Conservation (phyloP, 116 monocot species). For the Dioscorea cayenensis region DNA sequence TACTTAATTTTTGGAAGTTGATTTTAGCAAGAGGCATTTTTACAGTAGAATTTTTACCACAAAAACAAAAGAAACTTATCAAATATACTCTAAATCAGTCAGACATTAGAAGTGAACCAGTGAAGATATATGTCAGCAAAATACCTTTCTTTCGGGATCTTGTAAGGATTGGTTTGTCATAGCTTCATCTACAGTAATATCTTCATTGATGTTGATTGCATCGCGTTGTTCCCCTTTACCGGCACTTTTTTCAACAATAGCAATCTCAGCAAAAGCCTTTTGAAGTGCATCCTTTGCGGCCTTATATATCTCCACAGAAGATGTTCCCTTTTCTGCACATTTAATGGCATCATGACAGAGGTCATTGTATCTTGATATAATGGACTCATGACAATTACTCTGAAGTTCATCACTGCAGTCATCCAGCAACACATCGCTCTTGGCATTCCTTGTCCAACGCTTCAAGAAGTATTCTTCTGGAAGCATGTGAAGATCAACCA, state of each 20-base stretch:
- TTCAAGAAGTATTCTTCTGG: slow-evolving; percentile 72
- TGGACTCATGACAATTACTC: slow-evolving; percentile 29
- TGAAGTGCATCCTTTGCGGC: slow-evolving; percentile 67
- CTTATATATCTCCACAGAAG: slow-evolving; percentile 61
- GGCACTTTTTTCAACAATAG: slow-evolving; percentile 49
- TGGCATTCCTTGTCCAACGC: slow-evolving; percentile 89
- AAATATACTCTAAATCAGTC: no score
- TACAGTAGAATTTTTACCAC: no score
- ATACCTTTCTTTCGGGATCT: slow-evolving; percentile 46
- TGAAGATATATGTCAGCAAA: not conserved
- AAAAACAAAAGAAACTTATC: no score
- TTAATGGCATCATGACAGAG: slow-evolving; percentile 78
- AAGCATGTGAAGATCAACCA: slow-evolving; percentile 67
- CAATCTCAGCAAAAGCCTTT: slow-evolving; percentile 67
- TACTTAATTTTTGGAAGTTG: no score
- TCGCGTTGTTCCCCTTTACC: slow-evolving; percentile 51
- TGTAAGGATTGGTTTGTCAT: slow-evolving; percentile 43
- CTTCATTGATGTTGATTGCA: slow-evolving; percentile 96
- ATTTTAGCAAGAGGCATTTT: no score
- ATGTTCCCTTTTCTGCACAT: slow-evolving; percentile 70
- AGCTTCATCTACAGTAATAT: slow-evolving; percentile 66
- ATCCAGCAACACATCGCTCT: slow-evolving; percentile 28
- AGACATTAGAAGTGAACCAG: no score
- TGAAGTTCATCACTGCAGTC: slow-evolving; percentile 25
- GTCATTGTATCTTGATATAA: slow-evolving; percentile 60